Evolutionary conservation across 2,329 filamentous ascomycete species (phyloP), one percentile per base, ranked within the genome.

Genomic region (Huntiella omanensis): DNA sequence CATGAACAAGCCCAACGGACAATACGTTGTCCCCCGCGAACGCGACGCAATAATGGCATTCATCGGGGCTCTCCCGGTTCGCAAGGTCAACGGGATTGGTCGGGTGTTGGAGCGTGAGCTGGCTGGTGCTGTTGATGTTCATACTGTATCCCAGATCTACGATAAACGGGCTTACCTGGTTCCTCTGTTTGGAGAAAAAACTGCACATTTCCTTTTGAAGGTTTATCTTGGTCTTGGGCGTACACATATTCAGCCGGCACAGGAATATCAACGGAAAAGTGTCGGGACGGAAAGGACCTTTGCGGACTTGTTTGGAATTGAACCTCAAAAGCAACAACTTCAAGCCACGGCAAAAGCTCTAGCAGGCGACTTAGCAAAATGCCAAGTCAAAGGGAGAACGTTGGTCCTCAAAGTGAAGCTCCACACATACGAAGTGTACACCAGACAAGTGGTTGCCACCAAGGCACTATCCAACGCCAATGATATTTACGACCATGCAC

Each of bases 261-360:
- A 92, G 55, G 85, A 88, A 48, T 85, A 86, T 53, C 85, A 93
- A 58, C 75, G 91, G 12, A 96, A 96, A 59, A 92, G 84, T 52
- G 82, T 96, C 1, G 88, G 91, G 13, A 95, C 87, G 0, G 91
- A 98, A 60, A 82, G 80, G 51, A 96, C 88, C 0, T 98, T 98
- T 55, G 67, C 72, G 35, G 87, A 95, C 42, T 75, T 93, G 55
- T 74, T 73, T 2, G 77, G 80, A 45, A 73, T 78, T 11, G 60
- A 63, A 1, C 72, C 79, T 49, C 65, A 96, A 3, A 71, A 80
- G 15, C 76, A 79, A 12, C 92, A 93, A 58, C 70, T 98, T 4
- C 71, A 76, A n/a, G 71, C 70, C 58, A 87, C 79, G 1, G 85
- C 91, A 0, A 78, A 86, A 51, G 86, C 93, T 52, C 66, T 98